Evolutionary conservation across 768 basidiomycete species (phyloP).

Genomic region (Phlebiopsis flavidoalba): DNA sequence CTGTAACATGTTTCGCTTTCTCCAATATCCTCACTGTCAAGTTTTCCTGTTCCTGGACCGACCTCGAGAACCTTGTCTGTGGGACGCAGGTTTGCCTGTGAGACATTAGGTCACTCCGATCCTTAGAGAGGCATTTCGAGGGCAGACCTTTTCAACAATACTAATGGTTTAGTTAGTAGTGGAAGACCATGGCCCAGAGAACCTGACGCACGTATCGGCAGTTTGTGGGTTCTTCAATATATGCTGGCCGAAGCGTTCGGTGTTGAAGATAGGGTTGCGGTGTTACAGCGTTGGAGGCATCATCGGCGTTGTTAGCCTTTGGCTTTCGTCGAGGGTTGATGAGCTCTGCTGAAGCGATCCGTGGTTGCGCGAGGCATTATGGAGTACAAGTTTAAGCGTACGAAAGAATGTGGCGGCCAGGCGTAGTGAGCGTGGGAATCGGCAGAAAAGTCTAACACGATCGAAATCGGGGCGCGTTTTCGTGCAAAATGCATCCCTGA

Average conservation of each 20-base stretch:
- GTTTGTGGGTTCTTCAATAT: constrained; percentile 93
- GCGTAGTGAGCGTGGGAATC: not conserved
- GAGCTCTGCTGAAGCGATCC: constrained; percentile 65
- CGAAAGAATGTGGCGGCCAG: not conserved
- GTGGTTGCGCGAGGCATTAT: constrained; percentile 78
- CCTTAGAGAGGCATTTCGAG: not conserved
- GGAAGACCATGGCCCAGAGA: not conserved
- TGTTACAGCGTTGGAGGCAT: constrained; percentile 36
- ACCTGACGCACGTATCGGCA: constrained; percentile 68
- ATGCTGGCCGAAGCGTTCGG: constrained; percentile 94
- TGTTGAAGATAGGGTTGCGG: constrained; percentile 94
- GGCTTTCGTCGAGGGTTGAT: constrained; percentile 52
- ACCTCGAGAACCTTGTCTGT: constrained; percentile 97
- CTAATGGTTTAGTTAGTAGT: constrained; percentile 27
- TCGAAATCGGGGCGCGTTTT: not conserved
- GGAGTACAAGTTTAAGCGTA: not conserved
- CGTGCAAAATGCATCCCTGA: not conserved
- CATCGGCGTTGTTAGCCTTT: constrained; percentile 41
- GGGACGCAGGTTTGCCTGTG: constrained; percentile 82
- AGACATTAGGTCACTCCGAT: no score
- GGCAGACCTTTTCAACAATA: constrained; percentile 56
- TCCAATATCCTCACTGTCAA: constrained; percentile 91
- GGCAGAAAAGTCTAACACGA: not conserved
- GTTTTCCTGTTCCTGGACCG: constrained; percentile 96
- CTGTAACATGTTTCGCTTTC: constrained; percentile 87